Evolutionary conservation across 2,329 filamentous ascomycete species (phyloP).

Genomic region (Podosphaera aphanis): DNA sequence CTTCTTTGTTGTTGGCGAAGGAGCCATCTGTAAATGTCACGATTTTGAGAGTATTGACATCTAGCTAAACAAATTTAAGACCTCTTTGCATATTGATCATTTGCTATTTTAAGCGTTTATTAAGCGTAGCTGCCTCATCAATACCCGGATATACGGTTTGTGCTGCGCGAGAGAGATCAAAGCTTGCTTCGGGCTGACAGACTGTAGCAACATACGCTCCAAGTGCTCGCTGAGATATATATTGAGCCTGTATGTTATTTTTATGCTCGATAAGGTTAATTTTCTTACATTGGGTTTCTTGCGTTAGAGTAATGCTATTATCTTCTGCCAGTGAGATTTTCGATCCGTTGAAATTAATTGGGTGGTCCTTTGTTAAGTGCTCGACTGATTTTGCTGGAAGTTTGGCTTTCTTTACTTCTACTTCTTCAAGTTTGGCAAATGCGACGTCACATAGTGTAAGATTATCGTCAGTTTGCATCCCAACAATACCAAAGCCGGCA

Average conservation of each 20-base stretch:
- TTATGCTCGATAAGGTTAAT: not conserved
- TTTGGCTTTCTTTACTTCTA: not conserved
- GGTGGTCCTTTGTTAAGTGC: not conserved
- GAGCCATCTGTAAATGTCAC: constrained; percentile 1
- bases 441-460: not conserved
- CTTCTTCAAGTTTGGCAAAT: not conserved
- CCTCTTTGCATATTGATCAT: not conserved
- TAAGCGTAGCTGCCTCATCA: not conserved
- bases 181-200: constrained; percentile 1
- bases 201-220: constrained; percentile 1
- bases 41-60: not conserved
- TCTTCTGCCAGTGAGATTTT: not conserved
- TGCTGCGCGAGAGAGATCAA: constrained; percentile 2
- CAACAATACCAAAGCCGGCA: not conserved
- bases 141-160: not conserved
- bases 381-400: not conserved
- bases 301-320: not conserved
- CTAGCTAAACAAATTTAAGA: not conserved
- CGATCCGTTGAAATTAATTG: constrained; percentile 1
- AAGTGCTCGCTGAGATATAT: not conserved
- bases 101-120: constrained; percentile 1
- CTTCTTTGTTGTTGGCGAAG: constrained; percentile 1
- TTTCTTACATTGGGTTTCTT: constrained; percentile 1
- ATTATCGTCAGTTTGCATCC: not conserved
- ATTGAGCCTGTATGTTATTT: not conserved